These are phyloP conservation scores for Beauveria caledonica DNA, from an alignment of 2,329 filamentous ascomycete species.

Conservation along the genomic window DNA sequence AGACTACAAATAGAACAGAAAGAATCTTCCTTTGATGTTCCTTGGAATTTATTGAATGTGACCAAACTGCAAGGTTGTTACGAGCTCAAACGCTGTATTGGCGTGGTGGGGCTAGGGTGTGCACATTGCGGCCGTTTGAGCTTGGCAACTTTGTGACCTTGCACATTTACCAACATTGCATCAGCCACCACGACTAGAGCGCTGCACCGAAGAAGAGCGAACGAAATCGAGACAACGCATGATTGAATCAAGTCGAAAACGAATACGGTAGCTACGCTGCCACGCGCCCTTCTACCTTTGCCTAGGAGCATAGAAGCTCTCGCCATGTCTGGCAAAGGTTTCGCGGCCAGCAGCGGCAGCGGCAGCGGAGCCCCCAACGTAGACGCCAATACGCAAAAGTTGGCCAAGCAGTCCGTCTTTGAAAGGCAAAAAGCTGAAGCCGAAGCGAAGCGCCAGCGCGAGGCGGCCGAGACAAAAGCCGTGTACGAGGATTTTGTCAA, in stretches of 20 bases:
- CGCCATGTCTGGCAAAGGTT: conserved; percentile 40
- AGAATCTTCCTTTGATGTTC: too few species aligned
- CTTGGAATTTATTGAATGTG: too few species aligned
- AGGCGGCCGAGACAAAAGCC: conserved; percentile 79
- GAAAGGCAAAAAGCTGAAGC: conserved; percentile 84
- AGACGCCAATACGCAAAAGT: conserved; percentile 68
- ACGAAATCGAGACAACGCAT: neutral
- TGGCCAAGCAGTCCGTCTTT: conserved; percentile 77
- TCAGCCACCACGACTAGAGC: neutral
- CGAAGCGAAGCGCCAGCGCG: conserved; percentile 76
- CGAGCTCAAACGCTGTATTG: too few species aligned
- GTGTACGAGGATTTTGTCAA: conserved; percentile 85
- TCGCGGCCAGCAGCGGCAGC: conserved; percentile 25
- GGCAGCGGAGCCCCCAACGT: conserved; percentile 56
- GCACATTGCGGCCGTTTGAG: neutral
- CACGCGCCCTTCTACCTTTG: neutral
- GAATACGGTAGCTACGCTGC: neutral
- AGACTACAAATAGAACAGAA: neutral
- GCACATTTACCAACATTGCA: neutral
- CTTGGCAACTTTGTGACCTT: neutral
- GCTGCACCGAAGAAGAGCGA: neutral
- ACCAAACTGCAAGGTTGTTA: too few species aligned
- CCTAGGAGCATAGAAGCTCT: neutral
- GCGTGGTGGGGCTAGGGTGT: conserved; percentile 1
- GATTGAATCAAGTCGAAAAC: neutral